Percentiles rank a stretch among this genome's conserved stretches.
Conservation (phyloP, 768 basidiomycete genomes). For the Tricholoma saponaceum region DNA sequence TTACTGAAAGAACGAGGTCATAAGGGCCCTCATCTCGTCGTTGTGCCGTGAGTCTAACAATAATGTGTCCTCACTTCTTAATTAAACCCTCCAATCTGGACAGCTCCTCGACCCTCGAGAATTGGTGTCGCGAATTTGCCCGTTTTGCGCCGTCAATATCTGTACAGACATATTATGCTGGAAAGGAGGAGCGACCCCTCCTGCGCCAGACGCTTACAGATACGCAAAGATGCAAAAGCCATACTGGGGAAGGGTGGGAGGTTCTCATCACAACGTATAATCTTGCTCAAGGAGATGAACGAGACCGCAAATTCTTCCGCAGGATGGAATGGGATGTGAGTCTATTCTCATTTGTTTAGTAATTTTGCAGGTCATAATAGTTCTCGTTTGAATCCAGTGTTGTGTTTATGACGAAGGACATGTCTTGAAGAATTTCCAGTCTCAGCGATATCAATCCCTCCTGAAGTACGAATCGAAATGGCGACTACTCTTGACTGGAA, state of each 20-base stretch:
- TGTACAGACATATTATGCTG: slow-evolving; percentile 91
- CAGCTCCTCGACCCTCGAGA: slow-evolving; percentile 94
- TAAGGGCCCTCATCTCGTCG: slow-evolving; percentile 85
- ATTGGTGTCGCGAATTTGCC: slow-evolving; percentile 96
- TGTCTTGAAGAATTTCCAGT: slow-evolving; percentile 94
- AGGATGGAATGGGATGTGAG: slow-evolving; percentile 91
- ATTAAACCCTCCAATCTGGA: slow-evolving; percentile 6
- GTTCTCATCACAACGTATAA: slow-evolving; percentile 97
- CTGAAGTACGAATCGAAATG: slow-evolving; percentile 83
- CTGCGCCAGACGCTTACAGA: slow-evolving; percentile 72
- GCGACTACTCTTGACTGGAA: slow-evolving; percentile 92
- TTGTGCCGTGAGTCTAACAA: slow-evolving; percentile 77
- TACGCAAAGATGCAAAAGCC: slow-evolving; percentile 44
- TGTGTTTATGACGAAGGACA: slow-evolving; percentile 98
- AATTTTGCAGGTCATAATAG: neutral
- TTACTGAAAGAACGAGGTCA: slow-evolving; percentile 76
- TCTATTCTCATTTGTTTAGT: slow-evolving; percentile 6
- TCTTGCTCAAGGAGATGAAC: slow-evolving; percentile 84
- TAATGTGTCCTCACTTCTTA: neutral
- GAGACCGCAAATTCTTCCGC: slow-evolving; percentile 91
- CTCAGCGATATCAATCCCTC: slow-evolving; percentile 90
- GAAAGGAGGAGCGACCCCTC: slow-evolving; percentile 77
- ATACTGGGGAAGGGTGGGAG: slow-evolving; percentile 69
- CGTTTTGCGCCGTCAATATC: slow-evolving; percentile 84
- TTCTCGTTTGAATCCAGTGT: slow-evolving; percentile 44